Conservation (phyloP, 192 early-diverging fungal genomes). For the Coemansia sp. region DNA sequence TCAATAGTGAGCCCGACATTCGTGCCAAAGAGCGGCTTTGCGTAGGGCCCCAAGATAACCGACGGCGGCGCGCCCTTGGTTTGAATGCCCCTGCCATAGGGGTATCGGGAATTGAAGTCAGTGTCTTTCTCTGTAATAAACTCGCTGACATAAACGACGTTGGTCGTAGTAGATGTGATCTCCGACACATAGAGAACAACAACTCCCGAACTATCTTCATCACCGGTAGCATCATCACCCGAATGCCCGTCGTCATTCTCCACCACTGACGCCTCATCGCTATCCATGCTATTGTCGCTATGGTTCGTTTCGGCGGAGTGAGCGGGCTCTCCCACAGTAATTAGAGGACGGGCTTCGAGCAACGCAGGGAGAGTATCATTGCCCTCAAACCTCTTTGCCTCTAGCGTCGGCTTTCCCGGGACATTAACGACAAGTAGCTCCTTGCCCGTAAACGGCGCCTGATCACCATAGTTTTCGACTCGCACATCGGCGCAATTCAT, state of each 20-base stretch:
- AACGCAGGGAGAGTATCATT: constrained; percentile 23
- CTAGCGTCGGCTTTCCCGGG: constrained; percentile 26
- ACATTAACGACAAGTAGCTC: constrained; percentile 48
- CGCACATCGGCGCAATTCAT: constrained; percentile 51
- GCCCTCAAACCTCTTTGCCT: constrained; percentile 7
- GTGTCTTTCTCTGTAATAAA: constrained; percentile 38
- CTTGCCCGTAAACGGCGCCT: constrained; percentile 36
- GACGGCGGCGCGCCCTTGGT: constrained; percentile 29
- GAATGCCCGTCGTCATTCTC: constrained; percentile 6
- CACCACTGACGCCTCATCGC: not conserved
- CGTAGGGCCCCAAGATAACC: constrained; percentile 27
- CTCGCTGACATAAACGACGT: constrained; percentile 35
- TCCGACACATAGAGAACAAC: constrained; percentile 44
- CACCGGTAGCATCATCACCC: not conserved
- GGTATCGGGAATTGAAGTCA: constrained; percentile 23
- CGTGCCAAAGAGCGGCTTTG: constrained; percentile 32
- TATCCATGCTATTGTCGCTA: not conserved
- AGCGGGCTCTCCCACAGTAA: constrained; percentile 33
- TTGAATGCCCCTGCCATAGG: constrained; percentile 36
- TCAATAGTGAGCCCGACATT: constrained; percentile 45
- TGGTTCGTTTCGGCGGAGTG: not conserved
- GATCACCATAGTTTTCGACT: constrained; percentile 44
- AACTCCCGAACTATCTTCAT: constrained; percentile 6
- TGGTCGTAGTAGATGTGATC: constrained; percentile 30
- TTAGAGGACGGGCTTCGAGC: constrained; percentile 20